Evolutionary conservation across 2,329 filamentous ascomycete genomes (phyloP).

Genomic region (Aspergillus luchuensis): DNA sequence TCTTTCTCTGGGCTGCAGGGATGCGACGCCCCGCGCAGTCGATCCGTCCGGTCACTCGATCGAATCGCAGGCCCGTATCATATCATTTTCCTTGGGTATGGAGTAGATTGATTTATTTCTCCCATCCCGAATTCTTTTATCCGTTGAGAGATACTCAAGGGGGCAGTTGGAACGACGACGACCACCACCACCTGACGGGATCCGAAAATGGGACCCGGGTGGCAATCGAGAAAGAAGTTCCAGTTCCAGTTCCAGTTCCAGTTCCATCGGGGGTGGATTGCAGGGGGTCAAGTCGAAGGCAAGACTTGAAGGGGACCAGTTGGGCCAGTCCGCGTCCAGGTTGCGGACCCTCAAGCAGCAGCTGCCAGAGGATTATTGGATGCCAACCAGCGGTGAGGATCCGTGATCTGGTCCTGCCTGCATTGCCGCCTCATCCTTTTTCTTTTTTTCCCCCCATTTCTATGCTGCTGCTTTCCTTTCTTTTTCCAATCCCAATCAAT

Average conservation of each 20-base stretch:
- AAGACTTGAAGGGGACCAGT: neutral
- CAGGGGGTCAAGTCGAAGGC: neutral
- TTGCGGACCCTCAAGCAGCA: neutral
- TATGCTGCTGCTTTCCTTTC: conserved; percentile 19
- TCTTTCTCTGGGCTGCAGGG: neutral
- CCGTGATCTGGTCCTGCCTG: conserved; percentile 23
- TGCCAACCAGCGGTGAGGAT: conserved; percentile 23
- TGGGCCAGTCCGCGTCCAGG: too few species aligned
- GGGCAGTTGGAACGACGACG: too few species aligned
- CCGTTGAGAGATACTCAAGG: too few species aligned
- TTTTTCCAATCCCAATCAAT: neutral
- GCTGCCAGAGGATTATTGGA: neutral
- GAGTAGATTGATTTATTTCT: too few species aligned
- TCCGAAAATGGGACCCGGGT: neutral
- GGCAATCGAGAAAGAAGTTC: neutral
- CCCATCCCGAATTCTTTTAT: too few species aligned
- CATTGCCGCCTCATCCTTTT: conserved; percentile 26
- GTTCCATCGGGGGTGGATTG: neutral
- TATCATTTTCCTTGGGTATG: neutral
- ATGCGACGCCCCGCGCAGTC: neutral
- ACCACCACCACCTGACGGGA: too few species aligned
- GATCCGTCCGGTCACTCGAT: neutral
- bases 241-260: too few species aligned
- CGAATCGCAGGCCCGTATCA: neutral
- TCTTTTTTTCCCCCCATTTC: neutral